Conservation (phyloP, 2,329 filamentous ascomycete genomes). For the Nemania serpens region DNA sequence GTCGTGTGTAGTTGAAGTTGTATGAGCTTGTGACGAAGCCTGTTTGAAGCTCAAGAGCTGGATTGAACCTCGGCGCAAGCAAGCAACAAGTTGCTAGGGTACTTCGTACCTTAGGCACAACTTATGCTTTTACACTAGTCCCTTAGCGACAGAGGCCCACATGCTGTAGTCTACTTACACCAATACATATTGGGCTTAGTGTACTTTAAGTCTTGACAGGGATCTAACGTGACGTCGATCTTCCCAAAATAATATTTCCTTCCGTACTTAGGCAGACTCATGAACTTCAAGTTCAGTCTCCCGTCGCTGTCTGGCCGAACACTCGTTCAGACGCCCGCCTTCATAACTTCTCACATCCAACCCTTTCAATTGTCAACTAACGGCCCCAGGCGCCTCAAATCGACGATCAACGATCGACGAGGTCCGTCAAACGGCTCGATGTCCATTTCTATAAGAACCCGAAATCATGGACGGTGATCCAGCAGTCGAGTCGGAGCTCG, state of each 20-base stretch:
- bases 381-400: background rate
- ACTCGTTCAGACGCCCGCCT: conserved; percentile 9
- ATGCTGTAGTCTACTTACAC: too few relatives aligned
- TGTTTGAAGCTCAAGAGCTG: conserved; percentile 10
- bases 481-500: conserved; percentile 71
- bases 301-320: conserved; percentile 1
- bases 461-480: conserved; percentile 72
- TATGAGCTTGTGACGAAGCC: background rate
- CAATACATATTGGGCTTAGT: conserved; percentile 5
- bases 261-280: background rate
- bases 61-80: conserved; percentile 31
- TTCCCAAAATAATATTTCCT: conserved; percentile 10
- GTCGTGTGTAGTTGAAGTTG: background rate
- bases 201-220: conserved; percentile 5
- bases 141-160: too few relatives aligned
- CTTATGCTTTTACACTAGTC: too few relatives aligned
- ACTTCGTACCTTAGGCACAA: too few relatives aligned
- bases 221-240: conserved; percentile 26
- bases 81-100: too few relatives aligned
- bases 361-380: background rate
- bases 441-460: conserved; percentile 14
- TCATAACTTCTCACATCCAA: background rate
- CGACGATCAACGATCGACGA: background rate
- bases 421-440: conserved; percentile 10
- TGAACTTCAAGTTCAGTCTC: background rate